Percentiles rank a stretch among this genome's conserved stretches.
Conservation (phyloP, 2,329 filamentous ascomycete species). For the Fusarium cyanostomum region DNA sequence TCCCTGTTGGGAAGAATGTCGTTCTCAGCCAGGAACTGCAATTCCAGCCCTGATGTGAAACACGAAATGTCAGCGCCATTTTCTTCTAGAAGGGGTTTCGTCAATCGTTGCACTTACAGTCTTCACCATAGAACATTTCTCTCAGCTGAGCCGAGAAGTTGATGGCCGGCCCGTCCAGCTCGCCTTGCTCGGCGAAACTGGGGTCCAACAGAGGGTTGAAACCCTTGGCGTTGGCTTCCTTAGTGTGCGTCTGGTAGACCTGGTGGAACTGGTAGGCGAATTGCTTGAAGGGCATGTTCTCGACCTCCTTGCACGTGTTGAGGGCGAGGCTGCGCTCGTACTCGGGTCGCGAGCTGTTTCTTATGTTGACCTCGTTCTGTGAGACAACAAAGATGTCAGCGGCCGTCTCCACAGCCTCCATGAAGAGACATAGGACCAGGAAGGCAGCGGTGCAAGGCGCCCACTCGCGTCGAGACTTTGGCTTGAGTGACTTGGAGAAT, state of each 20-base stretch:
- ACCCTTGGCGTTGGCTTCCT: slow-evolving; percentile 57
- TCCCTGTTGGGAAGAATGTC: slow-evolving; percentile 57
- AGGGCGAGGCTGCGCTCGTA: slow-evolving; percentile 57
- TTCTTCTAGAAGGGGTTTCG: slow-evolving; percentile 19
- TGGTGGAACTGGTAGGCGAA: slow-evolving; percentile 69
- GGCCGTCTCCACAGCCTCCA: slow-evolving; percentile 65
- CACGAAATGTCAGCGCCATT: slow-evolving; percentile 27
- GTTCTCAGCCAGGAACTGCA: slow-evolving; percentile 57
- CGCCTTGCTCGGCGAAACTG: slow-evolving; percentile 52
- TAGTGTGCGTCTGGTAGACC: slow-evolving; percentile 65
- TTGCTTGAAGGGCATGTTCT: slow-evolving; percentile 68
- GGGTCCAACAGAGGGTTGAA: slow-evolving; percentile 66
- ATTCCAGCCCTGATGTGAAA: slow-evolving; percentile 46
- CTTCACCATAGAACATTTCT: slow-evolving; percentile 54
- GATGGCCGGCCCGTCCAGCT: slow-evolving; percentile 57
- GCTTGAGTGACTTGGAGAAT: slow-evolving; percentile 64
- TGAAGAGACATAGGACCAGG: slow-evolving; percentile 65
- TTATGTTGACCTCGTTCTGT: slow-evolving; percentile 60
- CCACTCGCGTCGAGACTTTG: slow-evolving; percentile 63
- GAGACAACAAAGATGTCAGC: slow-evolving; percentile 62
- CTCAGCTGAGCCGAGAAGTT: slow-evolving; percentile 59
- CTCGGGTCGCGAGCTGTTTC: slow-evolving; percentile 49
- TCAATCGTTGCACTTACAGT: slow-evolving; percentile 53
- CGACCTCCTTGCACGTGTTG: slow-evolving; percentile 59
- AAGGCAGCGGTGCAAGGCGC: slow-evolving; percentile 66